Conservation (phyloP, 768 basidiomycete genomes). For the Lepiota venenata region DNA sequence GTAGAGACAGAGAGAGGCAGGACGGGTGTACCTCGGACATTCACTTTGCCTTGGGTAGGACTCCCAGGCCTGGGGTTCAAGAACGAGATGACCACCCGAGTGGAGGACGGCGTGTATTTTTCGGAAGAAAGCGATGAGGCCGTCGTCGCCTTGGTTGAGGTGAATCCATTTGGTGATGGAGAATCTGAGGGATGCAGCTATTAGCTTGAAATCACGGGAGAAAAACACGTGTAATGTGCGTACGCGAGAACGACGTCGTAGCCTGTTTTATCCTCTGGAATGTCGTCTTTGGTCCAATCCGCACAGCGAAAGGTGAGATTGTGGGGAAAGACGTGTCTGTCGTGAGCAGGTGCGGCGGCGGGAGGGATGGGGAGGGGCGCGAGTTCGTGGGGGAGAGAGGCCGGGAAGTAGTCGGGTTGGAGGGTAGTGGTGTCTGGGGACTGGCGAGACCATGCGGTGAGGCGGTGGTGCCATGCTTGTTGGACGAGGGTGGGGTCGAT, state of each 20-base stretch:
- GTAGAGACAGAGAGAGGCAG: background rate
- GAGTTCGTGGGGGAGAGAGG: slow-evolving; percentile 71
- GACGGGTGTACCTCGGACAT: slow-evolving; percentile 49
- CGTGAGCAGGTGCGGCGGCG: slow-evolving; percentile 20
- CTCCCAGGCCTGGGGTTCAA: slow-evolving; percentile 87
- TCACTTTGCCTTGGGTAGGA: slow-evolving; percentile 75
- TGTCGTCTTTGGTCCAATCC: slow-evolving; percentile 65
- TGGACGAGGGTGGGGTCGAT: slow-evolving; percentile 77
- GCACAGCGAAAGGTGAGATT: slow-evolving; percentile 71
- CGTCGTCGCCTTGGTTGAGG: slow-evolving; percentile 75
- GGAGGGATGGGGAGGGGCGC: slow-evolving; percentile 71
- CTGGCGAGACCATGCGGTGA: slow-evolving; percentile 70
- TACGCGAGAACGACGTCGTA: slow-evolving; percentile 85
- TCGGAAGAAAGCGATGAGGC: slow-evolving; percentile 62
- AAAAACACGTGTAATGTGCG: slow-evolving; percentile 20
- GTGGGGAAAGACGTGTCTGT: slow-evolving; percentile 59
- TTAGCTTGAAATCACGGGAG: background rate
- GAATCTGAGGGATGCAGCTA: slow-evolving; percentile 42
- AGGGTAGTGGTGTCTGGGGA: slow-evolving; percentile 30
- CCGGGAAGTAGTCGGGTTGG: slow-evolving; percentile 62
- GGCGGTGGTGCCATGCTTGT: slow-evolving; percentile 70
- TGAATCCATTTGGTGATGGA: slow-evolving; percentile 94
- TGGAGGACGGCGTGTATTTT: slow-evolving; percentile 54
- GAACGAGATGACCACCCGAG: slow-evolving; percentile 64
- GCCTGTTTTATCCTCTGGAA: slow-evolving; percentile 49